Evolutionary conservation across 768 basidiomycete genomes (phyloP).

Genomic region (Lactarius hengduanensis): DNA sequence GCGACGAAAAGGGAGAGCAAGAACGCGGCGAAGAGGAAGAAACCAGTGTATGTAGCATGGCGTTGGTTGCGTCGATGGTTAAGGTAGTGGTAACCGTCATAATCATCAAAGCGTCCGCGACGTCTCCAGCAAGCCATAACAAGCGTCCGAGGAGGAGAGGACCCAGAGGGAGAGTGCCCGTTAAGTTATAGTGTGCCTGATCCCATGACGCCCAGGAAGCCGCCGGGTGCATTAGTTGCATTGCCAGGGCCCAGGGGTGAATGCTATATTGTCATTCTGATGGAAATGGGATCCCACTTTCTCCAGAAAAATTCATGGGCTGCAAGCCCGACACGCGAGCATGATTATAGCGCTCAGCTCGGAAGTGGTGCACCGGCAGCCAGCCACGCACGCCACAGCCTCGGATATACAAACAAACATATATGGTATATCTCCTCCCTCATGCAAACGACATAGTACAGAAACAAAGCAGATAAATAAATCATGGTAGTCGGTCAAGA

Average conservation of each 20-base stretch:
- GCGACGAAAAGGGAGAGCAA: constrained; percentile 75
- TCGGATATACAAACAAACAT: neutral
- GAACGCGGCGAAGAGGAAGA: constrained; percentile 58
- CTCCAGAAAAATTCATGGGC: neutral
- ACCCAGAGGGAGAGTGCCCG: too few relatives aligned
- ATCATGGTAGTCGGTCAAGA: neutral
- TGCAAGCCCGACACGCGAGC: neutral
- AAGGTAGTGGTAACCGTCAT: neutral
- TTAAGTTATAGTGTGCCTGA: constrained; percentile 1
- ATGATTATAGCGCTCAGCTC: neutral
- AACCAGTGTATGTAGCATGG: constrained; percentile 47
- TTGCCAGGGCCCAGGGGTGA: neutral
- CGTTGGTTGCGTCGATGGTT: constrained; percentile 39
- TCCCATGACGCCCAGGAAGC: neutral
- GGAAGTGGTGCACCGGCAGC: neutral
- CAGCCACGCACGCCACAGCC: neutral
- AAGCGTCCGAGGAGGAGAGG: neutral
- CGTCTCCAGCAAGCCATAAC: neutral
- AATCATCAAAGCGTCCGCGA: constrained; percentile 6
- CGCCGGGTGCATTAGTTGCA: neutral
- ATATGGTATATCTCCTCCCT: neutral
- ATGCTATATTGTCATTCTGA: neutral
- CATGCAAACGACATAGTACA: neutral
- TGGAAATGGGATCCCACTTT: neutral
- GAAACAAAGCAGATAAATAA: neutral